A percentile compares a stretch with the other conserved stretches of the same genome.
Conservation (phyloP, 2,329 filamentous ascomycete species). For the Hypoxylon sp. region DNA sequence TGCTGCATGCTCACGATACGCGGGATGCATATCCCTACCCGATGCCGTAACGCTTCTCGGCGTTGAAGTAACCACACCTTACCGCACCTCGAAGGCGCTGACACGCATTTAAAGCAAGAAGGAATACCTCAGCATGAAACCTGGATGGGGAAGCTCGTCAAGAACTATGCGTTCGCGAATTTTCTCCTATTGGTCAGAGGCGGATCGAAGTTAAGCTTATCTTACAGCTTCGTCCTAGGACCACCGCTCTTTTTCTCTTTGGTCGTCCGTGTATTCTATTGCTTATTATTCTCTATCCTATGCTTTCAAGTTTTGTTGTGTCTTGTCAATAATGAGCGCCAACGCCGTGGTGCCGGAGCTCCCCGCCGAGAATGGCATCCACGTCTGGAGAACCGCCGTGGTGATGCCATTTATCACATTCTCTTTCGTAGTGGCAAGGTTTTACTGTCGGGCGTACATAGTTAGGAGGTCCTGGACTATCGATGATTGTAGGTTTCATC, state of each 20-base stretch:
- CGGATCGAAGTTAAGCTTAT: not conserved
- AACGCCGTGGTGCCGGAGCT: slow-evolving; percentile 36
- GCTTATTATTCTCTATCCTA: not conserved
- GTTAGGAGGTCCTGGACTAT: slow-evolving; percentile 37
- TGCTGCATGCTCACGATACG: slow-evolving; percentile 16
- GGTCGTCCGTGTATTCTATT: slow-evolving; percentile 1
- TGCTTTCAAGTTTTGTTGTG: slow-evolving; percentile 1
- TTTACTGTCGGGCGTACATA: slow-evolving; percentile 45
- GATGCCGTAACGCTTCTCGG: slow-evolving; percentile 31
- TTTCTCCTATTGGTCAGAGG: slow-evolving; percentile 16
- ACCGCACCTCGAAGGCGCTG: slow-evolving; percentile 24
- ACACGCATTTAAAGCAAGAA: slow-evolving; percentile 31
- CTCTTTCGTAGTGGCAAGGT: slow-evolving; percentile 45
- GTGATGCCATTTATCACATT: slow-evolving; percentile 48
- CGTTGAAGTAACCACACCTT: slow-evolving; percentile 7
- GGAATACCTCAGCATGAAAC: slow-evolving; percentile 18
- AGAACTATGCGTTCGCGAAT: slow-evolving; percentile 4
- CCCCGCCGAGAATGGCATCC: slow-evolving; percentile 48
- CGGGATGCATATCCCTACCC: slow-evolving; percentile 35
- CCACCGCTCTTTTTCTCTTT: not conserved
- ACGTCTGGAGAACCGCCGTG: slow-evolving; percentile 47
- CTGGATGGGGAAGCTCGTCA: slow-evolving; percentile 13
- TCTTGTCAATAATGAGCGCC: slow-evolving; percentile 27
- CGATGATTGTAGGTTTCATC: slow-evolving; percentile 47
- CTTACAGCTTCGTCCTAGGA: slow-evolving; percentile 17